Evolutionary conservation across 2,329 filamentous ascomycete genomes (phyloP).

Genomic region (Cadophora luteo-olivacea): DNA sequence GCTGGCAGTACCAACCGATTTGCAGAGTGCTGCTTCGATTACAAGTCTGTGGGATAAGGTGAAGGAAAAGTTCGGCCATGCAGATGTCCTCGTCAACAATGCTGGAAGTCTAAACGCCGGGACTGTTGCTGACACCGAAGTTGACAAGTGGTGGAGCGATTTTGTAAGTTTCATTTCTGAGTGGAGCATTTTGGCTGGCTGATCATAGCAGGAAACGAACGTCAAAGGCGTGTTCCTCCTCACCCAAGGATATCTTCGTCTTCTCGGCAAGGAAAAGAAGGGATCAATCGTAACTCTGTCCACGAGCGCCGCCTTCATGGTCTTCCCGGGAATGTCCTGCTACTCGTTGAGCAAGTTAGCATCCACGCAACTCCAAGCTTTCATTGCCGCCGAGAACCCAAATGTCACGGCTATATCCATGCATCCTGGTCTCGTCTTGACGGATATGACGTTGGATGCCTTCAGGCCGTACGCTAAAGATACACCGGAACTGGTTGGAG

Average conservation of each 20-base stretch:
- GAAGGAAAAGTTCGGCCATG: constrained; percentile 48
- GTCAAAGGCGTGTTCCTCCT: constrained; percentile 45
- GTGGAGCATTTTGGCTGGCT: background rate
- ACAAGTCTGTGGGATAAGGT: constrained; percentile 33
- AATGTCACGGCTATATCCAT: constrained; percentile 29
- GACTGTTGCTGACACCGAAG: constrained; percentile 13
- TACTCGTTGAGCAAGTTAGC: constrained; percentile 32
- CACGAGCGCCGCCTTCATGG: constrained; percentile 1
- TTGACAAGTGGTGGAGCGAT: constrained; percentile 32
- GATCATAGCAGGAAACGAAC: constrained; percentile 43
- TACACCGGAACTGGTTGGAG: constrained; percentile 42
- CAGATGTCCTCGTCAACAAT: constrained; percentile 56
- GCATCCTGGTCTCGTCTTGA: constrained; percentile 30
- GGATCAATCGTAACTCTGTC: constrained; percentile 32
- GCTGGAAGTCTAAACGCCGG: constrained; percentile 24
- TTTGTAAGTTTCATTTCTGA: constrained; percentile 28
- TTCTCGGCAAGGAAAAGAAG: constrained; percentile 29
- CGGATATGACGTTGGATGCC: constrained; percentile 31
- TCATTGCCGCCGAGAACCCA: constrained; percentile 27
- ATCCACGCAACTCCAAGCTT: constrained; percentile 22
- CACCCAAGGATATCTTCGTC: constrained; percentile 44
- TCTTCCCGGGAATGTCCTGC: constrained; percentile 18
- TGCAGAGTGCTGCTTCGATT: constrained; percentile 36
- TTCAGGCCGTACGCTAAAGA: constrained; percentile 43
- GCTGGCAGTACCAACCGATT: constrained; percentile 43